Conservation (phyloP, 768 basidiomycete genomes). For the Suillus subluteus region DNA sequence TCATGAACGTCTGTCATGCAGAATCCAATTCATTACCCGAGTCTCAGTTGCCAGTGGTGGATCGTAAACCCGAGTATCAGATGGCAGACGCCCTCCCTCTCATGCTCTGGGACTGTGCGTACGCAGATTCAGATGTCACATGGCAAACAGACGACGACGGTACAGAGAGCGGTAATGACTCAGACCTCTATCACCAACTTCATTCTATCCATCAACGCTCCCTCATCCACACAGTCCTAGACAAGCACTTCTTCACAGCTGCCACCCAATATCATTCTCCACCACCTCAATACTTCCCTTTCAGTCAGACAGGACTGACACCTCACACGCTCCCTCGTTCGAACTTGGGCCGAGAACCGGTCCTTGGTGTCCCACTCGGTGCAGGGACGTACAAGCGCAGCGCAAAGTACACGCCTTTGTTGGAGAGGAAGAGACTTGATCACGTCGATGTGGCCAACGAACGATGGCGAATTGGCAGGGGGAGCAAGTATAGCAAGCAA, state of each 20-base stretch:
- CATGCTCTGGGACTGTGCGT: background rate
- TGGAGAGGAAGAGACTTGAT: slow-evolving; percentile 1
- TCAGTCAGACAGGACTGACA: background rate
- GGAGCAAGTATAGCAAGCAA: background rate
- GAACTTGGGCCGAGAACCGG: background rate
- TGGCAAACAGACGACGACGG: background rate
- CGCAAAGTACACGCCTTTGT: background rate
- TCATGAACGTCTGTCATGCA: slow-evolving; percentile 65
- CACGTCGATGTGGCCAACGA: slow-evolving; percentile 4
- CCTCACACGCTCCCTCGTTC: background rate
- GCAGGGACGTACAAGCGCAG: background rate
- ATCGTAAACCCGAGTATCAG: slow-evolving; percentile 84
- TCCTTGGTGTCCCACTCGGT: background rate
- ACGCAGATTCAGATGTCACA: background rate
- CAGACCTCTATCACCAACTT: background rate
- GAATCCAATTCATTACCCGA: slow-evolving; percentile 20
- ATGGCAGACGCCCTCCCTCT: slow-evolving; percentile 89
- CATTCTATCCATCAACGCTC: background rate
- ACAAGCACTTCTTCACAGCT: background rate
- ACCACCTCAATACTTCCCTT: slow-evolving; percentile 3
- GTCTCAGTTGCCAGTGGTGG: slow-evolving; percentile 50
- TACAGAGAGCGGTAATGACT: background rate
- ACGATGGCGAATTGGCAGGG: background rate
- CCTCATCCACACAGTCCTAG: background rate
- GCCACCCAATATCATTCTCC: background rate